Percentiles rank a stretch among this genome's conserved stretches.
Conservation (phyloP, 805 yeast species). For the Candida morakotiae region DNA sequence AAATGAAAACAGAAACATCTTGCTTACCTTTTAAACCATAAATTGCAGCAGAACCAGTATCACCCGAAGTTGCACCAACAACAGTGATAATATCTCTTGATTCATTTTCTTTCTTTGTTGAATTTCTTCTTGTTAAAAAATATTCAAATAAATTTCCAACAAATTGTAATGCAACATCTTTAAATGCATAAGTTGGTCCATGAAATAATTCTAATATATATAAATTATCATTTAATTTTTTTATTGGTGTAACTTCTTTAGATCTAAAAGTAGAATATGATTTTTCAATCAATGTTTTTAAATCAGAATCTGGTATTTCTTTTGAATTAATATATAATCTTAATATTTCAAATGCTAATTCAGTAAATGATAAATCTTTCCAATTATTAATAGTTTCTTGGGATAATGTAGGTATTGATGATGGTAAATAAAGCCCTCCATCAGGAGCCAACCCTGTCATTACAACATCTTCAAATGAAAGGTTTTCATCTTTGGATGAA, state of each 20-base stretch:
- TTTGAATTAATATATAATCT: slow-evolving; percentile 66
- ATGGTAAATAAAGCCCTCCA: slow-evolving; percentile 93
- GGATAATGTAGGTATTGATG: slow-evolving; percentile 67
- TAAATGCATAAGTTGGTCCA: slow-evolving; percentile 99
- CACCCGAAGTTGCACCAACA: slow-evolving; percentile 99
- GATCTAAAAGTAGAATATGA: slow-evolving; percentile 91
- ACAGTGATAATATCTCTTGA: slow-evolving; percentile 83
- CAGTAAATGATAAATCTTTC: slow-evolving; percentile 74
- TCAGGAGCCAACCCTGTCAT: slow-evolving; percentile 92
- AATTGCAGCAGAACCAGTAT: slow-evolving; percentile 98
- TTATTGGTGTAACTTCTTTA: slow-evolving; percentile 84
- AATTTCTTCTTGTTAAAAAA: slow-evolving; percentile 76
- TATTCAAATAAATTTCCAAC: slow-evolving; percentile 96
- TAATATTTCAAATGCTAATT: slow-evolving; percentile 83
- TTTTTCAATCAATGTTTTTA: slow-evolving; percentile 54
- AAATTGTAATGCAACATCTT: slow-evolving; percentile 97
- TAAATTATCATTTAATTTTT: slow-evolving; percentile 56
- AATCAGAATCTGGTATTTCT: slow-evolving; percentile 72
- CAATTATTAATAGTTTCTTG: slow-evolving; percentile 57
- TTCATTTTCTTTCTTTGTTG: slow-evolving; percentile 41
- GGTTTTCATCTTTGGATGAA: slow-evolving; percentile 44
- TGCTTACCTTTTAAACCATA: slow-evolving; percentile 96
- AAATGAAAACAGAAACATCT: slow-evolving; percentile 94
- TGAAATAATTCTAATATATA: slow-evolving; percentile 91
- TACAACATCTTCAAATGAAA: slow-evolving; percentile 76